Evolutionary conservation across 352 stramenopile species (phyloP).

Genomic region (Phytophthora tentaculata): DNA sequence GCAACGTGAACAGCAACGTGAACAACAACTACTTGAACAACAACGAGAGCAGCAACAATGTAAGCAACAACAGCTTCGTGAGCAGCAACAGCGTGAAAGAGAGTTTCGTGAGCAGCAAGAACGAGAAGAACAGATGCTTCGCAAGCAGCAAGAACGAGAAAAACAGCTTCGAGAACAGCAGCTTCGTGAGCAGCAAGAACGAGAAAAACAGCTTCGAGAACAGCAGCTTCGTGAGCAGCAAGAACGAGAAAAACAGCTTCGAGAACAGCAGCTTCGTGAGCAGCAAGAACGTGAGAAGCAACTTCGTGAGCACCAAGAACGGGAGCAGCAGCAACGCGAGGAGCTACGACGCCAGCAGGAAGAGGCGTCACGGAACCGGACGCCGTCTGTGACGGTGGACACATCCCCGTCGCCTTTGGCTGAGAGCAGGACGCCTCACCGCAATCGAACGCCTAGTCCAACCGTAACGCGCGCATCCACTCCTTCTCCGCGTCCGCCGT

Average conservation of each 20-base stretch:
- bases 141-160: too few species aligned
- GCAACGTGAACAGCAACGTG: constrained; percentile 24
- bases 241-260: constrained; percentile 24
- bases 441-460: constrained; percentile 31
- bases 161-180: constrained; percentile 23
- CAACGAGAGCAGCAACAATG: constrained; percentile 22
- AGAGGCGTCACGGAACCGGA: constrained; percentile 22
- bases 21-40: constrained; percentile 17
- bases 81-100: constrained; percentile 16
- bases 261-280: constrained; percentile 20
- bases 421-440: constrained; percentile 16
- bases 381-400: constrained; percentile 47
- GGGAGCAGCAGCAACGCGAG: constrained; percentile 28
- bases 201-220: constrained; percentile 23
- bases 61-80: constrained; percentile 19
- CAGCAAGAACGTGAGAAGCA: constrained; percentile 26
- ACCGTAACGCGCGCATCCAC: constrained; percentile 36
- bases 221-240: constrained; percentile 22
- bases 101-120: too few species aligned
- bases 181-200: constrained; percentile 22
- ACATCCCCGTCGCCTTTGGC: constrained; percentile 16
- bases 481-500: constrained; percentile 31
- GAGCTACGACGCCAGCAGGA: constrained; percentile 28
- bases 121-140: too few species aligned
- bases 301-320: constrained; percentile 17